phyloP scores from a whole-genome alignment of 257 asterid genomes.

The Solanum microdontum region DNA sequence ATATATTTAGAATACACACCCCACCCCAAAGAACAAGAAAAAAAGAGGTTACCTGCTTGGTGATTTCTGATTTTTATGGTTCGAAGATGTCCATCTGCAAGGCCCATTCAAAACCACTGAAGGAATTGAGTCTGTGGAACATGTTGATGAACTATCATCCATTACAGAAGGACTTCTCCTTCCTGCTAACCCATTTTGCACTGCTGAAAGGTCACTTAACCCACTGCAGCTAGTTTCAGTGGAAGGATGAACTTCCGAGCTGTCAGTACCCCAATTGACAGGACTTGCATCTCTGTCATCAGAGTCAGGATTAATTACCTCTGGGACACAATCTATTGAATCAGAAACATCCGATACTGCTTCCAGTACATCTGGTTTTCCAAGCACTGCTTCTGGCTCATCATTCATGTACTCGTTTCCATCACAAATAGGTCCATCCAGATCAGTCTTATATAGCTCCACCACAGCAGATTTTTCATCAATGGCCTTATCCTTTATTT shows the following conservation, averaged over 20 bases:
- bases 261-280: constrained; percentile 50
- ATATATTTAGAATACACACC: not conserved
- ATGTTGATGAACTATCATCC: constrained; percentile 89
- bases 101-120: constrained; percentile 33
- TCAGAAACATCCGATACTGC: constrained; percentile 77
- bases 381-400: constrained; percentile 27
- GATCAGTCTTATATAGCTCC: constrained; percentile 32
- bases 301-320: constrained; percentile 44
- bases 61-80: constrained; percentile 41
- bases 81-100: constrained; percentile 19
- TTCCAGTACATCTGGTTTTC: constrained; percentile 41
- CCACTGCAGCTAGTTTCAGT: constrained; percentile 40
- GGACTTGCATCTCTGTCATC: constrained; percentile 56
- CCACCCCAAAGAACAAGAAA: not conserved
- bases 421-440: constrained; percentile 26
- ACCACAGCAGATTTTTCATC: constrained; percentile 32
- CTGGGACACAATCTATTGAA: constrained; percentile 53
- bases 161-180: constrained; percentile 36
- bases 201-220: constrained; percentile 34
- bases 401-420: constrained; percentile 17
- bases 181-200: constrained; percentile 51
- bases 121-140: constrained; percentile 84
- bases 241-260: constrained; percentile 52
- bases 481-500: constrained; percentile 55
- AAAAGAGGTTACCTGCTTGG: constrained; percentile 8